These are phyloP conservation scores for Candolleomyces eurysporus DNA, from an alignment of 768 basidiomycete genomes.

Conservation along the genomic window DNA sequence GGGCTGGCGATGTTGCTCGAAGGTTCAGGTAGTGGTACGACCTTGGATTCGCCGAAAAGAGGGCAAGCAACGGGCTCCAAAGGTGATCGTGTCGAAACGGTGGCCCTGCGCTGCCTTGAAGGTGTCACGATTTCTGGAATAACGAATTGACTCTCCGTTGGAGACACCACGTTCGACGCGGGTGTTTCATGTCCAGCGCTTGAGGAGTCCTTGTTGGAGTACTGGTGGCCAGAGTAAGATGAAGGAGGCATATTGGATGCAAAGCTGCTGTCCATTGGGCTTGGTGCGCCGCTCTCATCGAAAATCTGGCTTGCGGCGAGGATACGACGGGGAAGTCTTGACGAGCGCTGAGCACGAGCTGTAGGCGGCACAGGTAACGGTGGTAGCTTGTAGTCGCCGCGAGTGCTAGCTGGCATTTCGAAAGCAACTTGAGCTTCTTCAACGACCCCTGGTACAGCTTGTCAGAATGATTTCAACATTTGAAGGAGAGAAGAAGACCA, in stretches of 20 bases:
- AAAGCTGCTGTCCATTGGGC: slow-evolving; percentile 27
- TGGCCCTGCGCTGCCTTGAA: slow-evolving; percentile 50
- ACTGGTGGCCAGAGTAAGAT: slow-evolving; percentile 11
- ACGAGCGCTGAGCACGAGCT: slow-evolving; percentile 39
- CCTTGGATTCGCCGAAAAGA: too few species aligned
- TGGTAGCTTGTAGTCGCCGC: slow-evolving; percentile 47
- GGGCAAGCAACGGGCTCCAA: slow-evolving; percentile 16
- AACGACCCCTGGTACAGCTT: slow-evolving; percentile 58
- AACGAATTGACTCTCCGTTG: slow-evolving; percentile 21
- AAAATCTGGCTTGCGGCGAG: slow-evolving; percentile 74
- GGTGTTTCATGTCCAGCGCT: slow-evolving; percentile 4
- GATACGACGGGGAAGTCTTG: slow-evolving; percentile 60
- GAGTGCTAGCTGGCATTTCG: slow-evolving; percentile 43
- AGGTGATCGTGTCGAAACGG: slow-evolving; percentile 66
- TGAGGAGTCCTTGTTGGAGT: slow-evolving; percentile 17
- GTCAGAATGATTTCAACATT: slow-evolving; percentile 8
- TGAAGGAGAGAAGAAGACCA: slow-evolving; percentile 27
- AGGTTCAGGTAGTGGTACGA: slow-evolving; percentile 21
- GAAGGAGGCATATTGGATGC: slow-evolving; percentile 24
- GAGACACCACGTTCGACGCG: slow-evolving; percentile 10
- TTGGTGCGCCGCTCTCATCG: slow-evolving; percentile 40
- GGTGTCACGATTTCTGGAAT: slow-evolving; percentile 41
- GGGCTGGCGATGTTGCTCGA: slow-evolving; percentile 12
- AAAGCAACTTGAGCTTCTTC: slow-evolving; percentile 80
- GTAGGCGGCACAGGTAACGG: slow-evolving; percentile 60